Conservation (phyloP, 2,329 filamentous ascomycete species). For the Colletotrichum sp. region DNA sequence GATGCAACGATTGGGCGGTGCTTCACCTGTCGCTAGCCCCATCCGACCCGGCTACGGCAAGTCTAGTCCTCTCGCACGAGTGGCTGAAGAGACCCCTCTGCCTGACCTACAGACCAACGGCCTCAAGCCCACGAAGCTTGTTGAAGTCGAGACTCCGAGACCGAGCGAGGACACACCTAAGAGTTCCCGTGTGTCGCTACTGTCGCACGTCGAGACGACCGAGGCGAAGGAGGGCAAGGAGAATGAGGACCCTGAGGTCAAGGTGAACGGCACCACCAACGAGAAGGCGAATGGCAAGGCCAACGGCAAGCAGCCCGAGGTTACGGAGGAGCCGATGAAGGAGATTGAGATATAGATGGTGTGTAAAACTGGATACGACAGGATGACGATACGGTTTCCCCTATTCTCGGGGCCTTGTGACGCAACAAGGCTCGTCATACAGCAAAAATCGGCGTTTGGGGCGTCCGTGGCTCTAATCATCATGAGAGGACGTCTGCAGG, state of each 20-base stretch:
- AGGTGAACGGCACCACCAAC: conserved; percentile 44
- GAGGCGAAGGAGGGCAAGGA: conserved; percentile 44
- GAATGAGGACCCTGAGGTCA: conserved; percentile 32
- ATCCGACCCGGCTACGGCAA: conserved; percentile 68
- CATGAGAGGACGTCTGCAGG: conserved; percentile 18
- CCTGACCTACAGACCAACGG: conserved; percentile 40
- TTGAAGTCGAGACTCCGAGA: conserved; percentile 61
- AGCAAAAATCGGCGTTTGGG: conserved; percentile 23
- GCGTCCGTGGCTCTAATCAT: conserved; percentile 22
- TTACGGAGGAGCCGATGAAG: conserved; percentile 60
- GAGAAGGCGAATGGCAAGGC: conserved; percentile 43
- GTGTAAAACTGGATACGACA: conserved; percentile 26
- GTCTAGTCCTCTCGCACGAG: conserved; percentile 74
- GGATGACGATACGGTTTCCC: conserved; percentile 26
- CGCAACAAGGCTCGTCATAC: conserved; percentile 18
- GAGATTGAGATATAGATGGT: conserved; percentile 62
- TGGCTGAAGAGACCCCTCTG: conserved; percentile 69
- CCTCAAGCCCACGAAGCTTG: conserved; percentile 53
- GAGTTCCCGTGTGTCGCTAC: conserved; percentile 33
- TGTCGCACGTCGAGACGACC: conserved; percentile 37
- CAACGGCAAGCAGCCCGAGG: conserved; percentile 45
- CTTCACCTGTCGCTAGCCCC: conserved; percentile 67
- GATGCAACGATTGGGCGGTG: conserved; percentile 70
- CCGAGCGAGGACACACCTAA: conserved; percentile 47
- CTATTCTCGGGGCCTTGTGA: conserved; percentile 18